These are phyloP conservation scores for Paxillus rubicundulus DNA, from an alignment of 768 basidiomycete species.

Conservation along the genomic window DNA sequence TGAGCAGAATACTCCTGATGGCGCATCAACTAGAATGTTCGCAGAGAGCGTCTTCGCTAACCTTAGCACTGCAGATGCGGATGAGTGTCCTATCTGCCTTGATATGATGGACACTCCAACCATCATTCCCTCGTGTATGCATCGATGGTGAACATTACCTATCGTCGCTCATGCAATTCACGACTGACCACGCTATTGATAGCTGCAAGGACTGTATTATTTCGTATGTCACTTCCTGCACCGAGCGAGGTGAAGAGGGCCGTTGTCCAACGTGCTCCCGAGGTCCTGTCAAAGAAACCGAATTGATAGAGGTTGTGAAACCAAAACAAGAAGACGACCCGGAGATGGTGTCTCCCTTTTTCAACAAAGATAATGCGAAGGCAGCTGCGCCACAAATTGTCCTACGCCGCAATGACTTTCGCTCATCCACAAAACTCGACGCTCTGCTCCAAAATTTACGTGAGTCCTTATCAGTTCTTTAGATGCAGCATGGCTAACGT, in stretches of 20 bases:
- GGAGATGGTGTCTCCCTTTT: background rate
- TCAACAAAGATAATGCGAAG: conserved; percentile 14
- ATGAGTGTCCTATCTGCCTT: conserved; percentile 81
- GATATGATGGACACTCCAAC: conserved; percentile 72
- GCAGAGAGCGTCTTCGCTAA: conserved; percentile 65
- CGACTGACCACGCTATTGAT: conserved; percentile 5
- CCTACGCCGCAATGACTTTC: conserved; percentile 79
- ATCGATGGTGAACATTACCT: conserved; percentile 54
- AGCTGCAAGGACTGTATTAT: conserved; percentile 93
- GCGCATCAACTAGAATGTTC: conserved; percentile 40
- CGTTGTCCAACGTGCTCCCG: conserved; percentile 77
- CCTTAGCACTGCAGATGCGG: conserved; percentile 45
- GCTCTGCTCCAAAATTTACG: conserved; percentile 76
- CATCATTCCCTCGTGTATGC: conserved; percentile 73
- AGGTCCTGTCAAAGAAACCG: conserved; percentile 65
- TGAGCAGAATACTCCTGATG: conserved; percentile 32
- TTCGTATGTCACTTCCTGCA: conserved; percentile 63
- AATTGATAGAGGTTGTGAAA: conserved; percentile 62
- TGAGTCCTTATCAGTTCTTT: conserved; percentile 28
- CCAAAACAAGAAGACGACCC: conserved; percentile 14
- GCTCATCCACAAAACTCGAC: conserved; percentile 87
- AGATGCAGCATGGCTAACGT: background rate
- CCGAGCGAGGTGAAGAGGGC: conserved; percentile 66
- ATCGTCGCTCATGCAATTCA: background rate
- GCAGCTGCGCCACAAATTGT: conserved; percentile 43